phyloP scores from a whole-genome alignment of 1,284 basidiomycete genomes.

The Cystobasidium slooffiae region DNA sequence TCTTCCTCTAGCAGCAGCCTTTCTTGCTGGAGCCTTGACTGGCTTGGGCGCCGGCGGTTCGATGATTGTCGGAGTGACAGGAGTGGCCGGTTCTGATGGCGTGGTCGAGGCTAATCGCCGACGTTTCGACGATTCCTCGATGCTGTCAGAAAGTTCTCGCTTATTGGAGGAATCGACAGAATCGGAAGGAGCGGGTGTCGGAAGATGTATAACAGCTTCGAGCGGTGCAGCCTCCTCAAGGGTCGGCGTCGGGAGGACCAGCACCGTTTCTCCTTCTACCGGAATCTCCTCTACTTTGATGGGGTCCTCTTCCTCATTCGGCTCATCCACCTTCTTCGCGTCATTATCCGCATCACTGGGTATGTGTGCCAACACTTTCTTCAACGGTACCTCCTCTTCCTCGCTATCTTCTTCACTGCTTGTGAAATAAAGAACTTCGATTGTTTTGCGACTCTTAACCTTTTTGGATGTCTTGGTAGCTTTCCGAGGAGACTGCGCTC shows the following conservation, averaged over 20 bases:
- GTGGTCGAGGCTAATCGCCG: conserved; percentile 5
- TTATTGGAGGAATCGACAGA: conserved; percentile 4
- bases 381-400: background rate
- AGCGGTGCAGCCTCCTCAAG: background rate
- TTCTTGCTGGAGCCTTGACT: background rate
- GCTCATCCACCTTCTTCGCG: background rate
- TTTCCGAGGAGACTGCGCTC: too few relatives aligned
- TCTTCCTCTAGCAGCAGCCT: conserved; percentile 6
- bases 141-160: background rate
- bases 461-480: background rate
- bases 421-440: conserved; percentile 51
- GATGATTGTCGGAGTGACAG: background rate
- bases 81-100: background rate
- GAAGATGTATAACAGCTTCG: conserved; percentile 21
- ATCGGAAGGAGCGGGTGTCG: conserved; percentile 49
- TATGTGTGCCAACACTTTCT: background rate
- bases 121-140: conserved; percentile 6
- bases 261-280: background rate
- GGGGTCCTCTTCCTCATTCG: background rate
- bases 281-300: background rate
- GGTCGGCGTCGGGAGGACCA: background rate
- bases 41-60: conserved; percentile 56
- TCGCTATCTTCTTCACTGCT: conserved; percentile 53
- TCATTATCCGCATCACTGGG: background rate
- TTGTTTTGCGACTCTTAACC: conserved; percentile 44